Percentiles rank a stretch among this genome's conserved stretches.
phyloP scores from a whole-genome alignment of 192 early-diverging fungal species.

The Podila verticillata region DNA sequence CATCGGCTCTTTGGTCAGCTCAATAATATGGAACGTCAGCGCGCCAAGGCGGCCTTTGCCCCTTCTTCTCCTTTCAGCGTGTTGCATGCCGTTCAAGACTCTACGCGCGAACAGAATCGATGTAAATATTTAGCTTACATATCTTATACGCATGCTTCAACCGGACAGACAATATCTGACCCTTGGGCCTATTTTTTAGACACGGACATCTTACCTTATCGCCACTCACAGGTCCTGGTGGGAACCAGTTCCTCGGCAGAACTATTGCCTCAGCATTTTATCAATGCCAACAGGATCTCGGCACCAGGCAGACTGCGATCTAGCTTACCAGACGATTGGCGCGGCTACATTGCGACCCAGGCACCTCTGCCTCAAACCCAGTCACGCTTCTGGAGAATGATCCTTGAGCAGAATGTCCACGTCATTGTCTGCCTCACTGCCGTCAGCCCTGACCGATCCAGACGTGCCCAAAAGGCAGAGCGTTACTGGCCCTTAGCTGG shows the following conservation, averaged over 20 bases:
- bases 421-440: constrained; percentile 92
- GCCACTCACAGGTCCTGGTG: constrained; percentile 19
- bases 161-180: neutral
- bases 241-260: neutral
- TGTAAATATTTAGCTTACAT: constrained; percentile 25
- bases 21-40: constrained; percentile 17
- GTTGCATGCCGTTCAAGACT: neutral
- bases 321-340: constrained; percentile 17
- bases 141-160: neutral
- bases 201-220: constrained; percentile 27
- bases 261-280: constrained; percentile 35
- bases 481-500: constrained; percentile 83
- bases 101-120: constrained; percentile 43
- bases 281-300: constrained; percentile 85
- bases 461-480: constrained; percentile 71
- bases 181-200: constrained; percentile 22
- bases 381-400: constrained; percentile 92
- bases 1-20: constrained; percentile 16
- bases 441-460: constrained; percentile 73
- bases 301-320: constrained; percentile 54
- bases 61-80: constrained; percentile 25
- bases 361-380: constrained; percentile 83
- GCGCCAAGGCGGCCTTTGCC: constrained; percentile 6
- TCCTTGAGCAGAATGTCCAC: constrained; percentile 75
- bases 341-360: constrained; percentile 91